These are phyloP conservation scores for Cyberlindnera veronae DNA, from an alignment of 805 yeast genomes.

Conservation along the genomic window DNA sequence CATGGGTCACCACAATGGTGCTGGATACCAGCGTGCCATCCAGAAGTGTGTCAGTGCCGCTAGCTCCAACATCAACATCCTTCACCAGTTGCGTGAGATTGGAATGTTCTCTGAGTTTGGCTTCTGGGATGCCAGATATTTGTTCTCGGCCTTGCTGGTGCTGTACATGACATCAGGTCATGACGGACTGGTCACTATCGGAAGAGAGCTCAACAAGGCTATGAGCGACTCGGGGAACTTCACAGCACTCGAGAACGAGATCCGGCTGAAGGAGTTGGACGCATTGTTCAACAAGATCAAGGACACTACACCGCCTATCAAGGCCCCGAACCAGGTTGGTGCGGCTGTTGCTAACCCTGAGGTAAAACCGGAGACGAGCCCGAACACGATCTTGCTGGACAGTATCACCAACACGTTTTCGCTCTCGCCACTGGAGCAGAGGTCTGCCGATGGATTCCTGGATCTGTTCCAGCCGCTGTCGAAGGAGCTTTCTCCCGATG, in stretches of 20 bases:
- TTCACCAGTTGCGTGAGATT: slow-evolving; percentile 27
- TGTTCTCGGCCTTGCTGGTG: slow-evolving; percentile 34
- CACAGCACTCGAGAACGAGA: slow-evolving; percentile 31
- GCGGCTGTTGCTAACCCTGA: too few species aligned
- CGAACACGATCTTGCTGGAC: slow-evolving; percentile 19
- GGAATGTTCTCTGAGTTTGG: slow-evolving; percentile 35
- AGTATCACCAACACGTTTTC: slow-evolving; percentile 23
- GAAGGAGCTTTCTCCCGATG: slow-evolving; percentile 19
- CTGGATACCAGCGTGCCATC: slow-evolving; percentile 28
- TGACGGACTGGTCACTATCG: slow-evolving; percentile 20
- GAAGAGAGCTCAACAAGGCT: slow-evolving; percentile 24
- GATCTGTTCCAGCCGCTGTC: slow-evolving; percentile 20
- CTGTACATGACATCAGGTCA: slow-evolving; percentile 27
- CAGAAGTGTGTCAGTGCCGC: slow-evolving; percentile 32
- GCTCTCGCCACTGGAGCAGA: slow-evolving; percentile 7
- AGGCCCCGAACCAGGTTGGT: too few species aligned
- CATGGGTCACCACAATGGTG: slow-evolving; percentile 26
- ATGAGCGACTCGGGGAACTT: slow-evolving; percentile 31
- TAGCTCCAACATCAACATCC: slow-evolving; percentile 29
- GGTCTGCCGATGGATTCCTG: slow-evolving; percentile 5
- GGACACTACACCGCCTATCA: too few species aligned
- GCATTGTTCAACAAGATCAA: slow-evolving; percentile 17
- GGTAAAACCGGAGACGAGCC: slow-evolving; percentile 18
- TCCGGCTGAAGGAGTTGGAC: slow-evolving; percentile 27
- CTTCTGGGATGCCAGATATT: slow-evolving; percentile 38